Evolutionary conservation across 495 filamentous ascomycete species (phyloP).

Genomic region (Xylaria grammica): DNA sequence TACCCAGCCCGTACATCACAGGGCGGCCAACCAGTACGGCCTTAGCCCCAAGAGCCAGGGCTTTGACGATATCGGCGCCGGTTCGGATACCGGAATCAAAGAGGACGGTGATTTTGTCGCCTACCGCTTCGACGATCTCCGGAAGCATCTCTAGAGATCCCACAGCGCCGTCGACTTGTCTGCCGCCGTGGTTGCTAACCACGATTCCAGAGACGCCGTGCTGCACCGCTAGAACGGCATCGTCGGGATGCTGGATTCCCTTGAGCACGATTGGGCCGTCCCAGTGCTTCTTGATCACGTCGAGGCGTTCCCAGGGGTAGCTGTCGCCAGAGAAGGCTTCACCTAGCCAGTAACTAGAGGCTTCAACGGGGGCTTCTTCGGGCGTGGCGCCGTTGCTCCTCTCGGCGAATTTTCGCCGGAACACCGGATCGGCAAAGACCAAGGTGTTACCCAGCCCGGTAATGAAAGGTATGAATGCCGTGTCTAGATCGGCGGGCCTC

Average conservation of each 20-base stretch:
- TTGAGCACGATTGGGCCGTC: constrained; percentile 63
- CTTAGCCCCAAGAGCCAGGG: constrained; percentile 59
- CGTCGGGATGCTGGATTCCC: constrained; percentile 42
- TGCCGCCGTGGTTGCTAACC: constrained; percentile 47
- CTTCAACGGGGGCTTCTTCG: constrained; percentile 31
- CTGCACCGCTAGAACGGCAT: constrained; percentile 40
- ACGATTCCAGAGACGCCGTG: constrained; percentile 44
- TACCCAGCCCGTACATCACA: constrained; percentile 54
- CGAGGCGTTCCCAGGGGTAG: constrained; percentile 65
- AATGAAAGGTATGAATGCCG: constrained; percentile 62
- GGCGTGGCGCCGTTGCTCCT: constrained; percentile 30
- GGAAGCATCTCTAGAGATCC: constrained; percentile 50
- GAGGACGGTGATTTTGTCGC: constrained; percentile 48
- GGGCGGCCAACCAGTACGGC: constrained; percentile 57
- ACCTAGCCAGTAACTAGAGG: constrained; percentile 51
- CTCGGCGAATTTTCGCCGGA: constrained; percentile 49
- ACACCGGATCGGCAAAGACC: constrained; percentile 67
- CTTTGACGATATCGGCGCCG: constrained; percentile 56
- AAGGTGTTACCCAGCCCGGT: constrained; percentile 49
- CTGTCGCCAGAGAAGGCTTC: constrained; percentile 45
- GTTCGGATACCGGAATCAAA: constrained; percentile 57
- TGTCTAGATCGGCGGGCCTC: constrained; percentile 70
- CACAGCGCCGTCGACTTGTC: constrained; percentile 54
- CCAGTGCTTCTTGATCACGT: constrained; percentile 61
- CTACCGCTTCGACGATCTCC: constrained; percentile 55